These are phyloP conservation scores for Hypoxylon cercidicola DNA, from an alignment of 495 filamentous ascomycete genomes.

Conservation along the genomic window DNA sequence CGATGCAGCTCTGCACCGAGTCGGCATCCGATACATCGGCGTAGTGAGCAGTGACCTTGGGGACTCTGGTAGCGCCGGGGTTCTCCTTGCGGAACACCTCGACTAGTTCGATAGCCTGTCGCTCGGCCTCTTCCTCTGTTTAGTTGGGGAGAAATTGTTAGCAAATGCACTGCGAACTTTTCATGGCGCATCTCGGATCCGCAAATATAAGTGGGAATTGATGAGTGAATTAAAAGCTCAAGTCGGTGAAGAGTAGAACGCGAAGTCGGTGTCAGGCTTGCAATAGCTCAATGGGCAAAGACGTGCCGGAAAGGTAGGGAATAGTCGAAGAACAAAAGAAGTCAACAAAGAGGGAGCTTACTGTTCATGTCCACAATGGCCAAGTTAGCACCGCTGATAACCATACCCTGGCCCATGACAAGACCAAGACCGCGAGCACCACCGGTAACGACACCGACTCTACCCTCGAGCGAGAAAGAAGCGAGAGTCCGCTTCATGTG, in stretches of 20 bases:
- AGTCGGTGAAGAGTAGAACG: not conserved
- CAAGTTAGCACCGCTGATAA: slow-evolving; percentile 86
- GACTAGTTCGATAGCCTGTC: slow-evolving; percentile 75
- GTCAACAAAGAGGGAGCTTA: slow-evolving; percentile 55
- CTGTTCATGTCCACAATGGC: slow-evolving; percentile 95
- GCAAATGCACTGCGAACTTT: slow-evolving; percentile 3
- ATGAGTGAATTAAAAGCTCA: slow-evolving; percentile 5
- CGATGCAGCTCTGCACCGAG: slow-evolving; percentile 77
- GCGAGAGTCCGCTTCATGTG: slow-evolving; percentile 58
- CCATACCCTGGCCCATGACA: slow-evolving; percentile 90
- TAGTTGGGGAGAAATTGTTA: slow-evolving; percentile 17
- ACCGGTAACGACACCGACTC: slow-evolving; percentile 83
- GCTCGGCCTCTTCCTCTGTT: slow-evolving; percentile 83
- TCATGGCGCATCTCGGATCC: slow-evolving; percentile 24
- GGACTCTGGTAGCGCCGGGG: slow-evolving; percentile 70
- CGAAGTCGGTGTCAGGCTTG: slow-evolving; percentile 4
- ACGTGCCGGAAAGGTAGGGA: not conserved
- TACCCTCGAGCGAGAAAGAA: slow-evolving; percentile 80
- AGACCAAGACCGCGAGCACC: slow-evolving; percentile 87
- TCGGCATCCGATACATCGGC: slow-evolving; percentile 82
- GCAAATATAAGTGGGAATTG: slow-evolving; percentile 18
- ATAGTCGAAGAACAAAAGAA: not conserved
- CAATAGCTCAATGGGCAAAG: not conserved
- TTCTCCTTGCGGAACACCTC: slow-evolving; percentile 80
- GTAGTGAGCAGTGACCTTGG: slow-evolving; percentile 89